phyloP scores from a whole-genome alignment of 805 yeast species.

The Wickerhamiella kazuoi region DNA sequence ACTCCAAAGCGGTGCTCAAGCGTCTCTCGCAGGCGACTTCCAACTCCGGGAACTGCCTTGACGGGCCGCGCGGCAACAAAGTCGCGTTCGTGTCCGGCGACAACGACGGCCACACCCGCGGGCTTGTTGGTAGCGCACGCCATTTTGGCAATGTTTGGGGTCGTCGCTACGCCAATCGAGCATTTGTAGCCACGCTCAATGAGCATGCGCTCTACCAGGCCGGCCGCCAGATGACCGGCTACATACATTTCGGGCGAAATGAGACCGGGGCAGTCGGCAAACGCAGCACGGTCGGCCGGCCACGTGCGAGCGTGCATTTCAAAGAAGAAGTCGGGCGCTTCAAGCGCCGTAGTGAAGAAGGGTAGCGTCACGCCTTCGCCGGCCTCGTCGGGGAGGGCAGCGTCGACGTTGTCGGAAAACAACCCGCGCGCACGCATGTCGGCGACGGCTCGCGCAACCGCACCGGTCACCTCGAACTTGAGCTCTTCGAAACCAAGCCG shows the following conservation, averaged over 20 bases:
- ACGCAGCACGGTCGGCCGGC: constrained; percentile 8
- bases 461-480: constrained; percentile 15
- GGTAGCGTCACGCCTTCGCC: constrained; percentile 6
- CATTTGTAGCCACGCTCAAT: constrained; percentile 16
- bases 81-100: constrained; percentile 13
- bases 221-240: constrained; percentile 16
- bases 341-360: constrained; percentile 2
- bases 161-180: constrained; percentile 19
- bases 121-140: constrained; percentile 18
- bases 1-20: constrained; percentile 1
- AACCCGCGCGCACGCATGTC: background rate
- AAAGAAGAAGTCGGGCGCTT: constrained; percentile 17
- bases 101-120: constrained; percentile 15
- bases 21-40: constrained; percentile 6
- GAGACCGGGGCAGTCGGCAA: constrained; percentile 2
- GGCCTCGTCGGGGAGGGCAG: constrained; percentile 7
- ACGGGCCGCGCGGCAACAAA: constrained; percentile 11
- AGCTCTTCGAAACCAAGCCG: constrained; percentile 22
- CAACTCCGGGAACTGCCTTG: constrained; percentile 16
- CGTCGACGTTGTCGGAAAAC: background rate
- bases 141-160: constrained; percentile 18
- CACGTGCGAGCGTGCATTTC: constrained; percentile 13
- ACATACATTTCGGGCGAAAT: constrained; percentile 11
- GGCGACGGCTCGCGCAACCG: constrained; percentile 4
- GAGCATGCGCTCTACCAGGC: constrained; percentile 14